Conservation (phyloP, 2,329 filamentous ascomycete genomes). For the Epichloe hybrida region DNA sequence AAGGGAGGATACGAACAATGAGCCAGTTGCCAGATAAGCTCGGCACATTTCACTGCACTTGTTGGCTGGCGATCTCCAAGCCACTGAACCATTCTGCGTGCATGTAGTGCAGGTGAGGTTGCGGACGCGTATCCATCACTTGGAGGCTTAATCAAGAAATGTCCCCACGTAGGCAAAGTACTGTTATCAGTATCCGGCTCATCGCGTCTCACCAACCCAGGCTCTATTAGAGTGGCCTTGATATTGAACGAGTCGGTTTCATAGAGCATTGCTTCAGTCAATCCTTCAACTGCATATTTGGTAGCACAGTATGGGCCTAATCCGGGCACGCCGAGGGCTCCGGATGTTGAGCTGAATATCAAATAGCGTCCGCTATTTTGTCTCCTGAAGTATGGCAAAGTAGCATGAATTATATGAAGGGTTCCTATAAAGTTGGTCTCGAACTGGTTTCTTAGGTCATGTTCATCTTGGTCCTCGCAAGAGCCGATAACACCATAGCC, state of each 20-base stretch:
- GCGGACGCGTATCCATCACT: conserved; percentile 68
- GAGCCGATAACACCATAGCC: conserved; percentile 92
- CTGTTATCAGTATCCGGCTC: conserved; percentile 47
- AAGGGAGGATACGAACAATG: conserved; percentile 92
- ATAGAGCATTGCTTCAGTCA: conserved; percentile 94
- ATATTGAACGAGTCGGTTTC: conserved; percentile 86
- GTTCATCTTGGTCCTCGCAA: conserved; percentile 93
- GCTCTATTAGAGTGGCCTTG: conserved; percentile 86
- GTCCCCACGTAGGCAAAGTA: conserved; percentile 70
- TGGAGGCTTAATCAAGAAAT: conserved; percentile 80
- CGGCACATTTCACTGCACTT: conserved; percentile 82
- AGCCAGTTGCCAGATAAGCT: conserved; percentile 85
- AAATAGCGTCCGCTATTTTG: conserved; percentile 69
- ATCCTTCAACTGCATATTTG: conserved; percentile 90
- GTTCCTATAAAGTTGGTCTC: conserved; percentile 97
- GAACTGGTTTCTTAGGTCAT: conserved; percentile 90
- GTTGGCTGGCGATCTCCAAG: conserved; percentile 84
- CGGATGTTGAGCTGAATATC: conserved; percentile 87
- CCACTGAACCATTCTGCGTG: conserved; percentile 87
- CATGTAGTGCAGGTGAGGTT: conserved; percentile 75
- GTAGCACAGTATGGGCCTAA: conserved; percentile 91
- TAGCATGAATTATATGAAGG: conserved; percentile 80
- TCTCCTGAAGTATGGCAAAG: conserved; percentile 73
- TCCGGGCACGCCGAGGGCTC: conserved; percentile 85
- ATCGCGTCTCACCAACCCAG: conserved; percentile 75